phyloP scores from a whole-genome alignment of 1,284 basidiomycete species.

The Malassezia caprae region DNA sequence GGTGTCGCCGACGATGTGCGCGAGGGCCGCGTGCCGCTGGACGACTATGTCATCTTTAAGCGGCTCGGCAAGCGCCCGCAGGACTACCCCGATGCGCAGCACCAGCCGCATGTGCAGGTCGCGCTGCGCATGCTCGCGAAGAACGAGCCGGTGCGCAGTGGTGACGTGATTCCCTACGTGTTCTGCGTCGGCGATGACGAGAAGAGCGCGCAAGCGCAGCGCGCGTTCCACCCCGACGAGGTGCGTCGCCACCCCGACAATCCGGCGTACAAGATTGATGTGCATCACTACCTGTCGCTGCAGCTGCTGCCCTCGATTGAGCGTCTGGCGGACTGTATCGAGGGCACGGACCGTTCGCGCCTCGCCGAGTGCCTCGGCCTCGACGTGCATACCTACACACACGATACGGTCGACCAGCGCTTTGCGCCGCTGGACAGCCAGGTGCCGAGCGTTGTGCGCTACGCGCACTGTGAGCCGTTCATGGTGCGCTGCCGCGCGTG shows the following conservation, averaged over 20 bases:
- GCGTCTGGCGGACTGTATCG: constrained; percentile 87
- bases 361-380: constrained; percentile 90
- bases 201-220: constrained; percentile 74
- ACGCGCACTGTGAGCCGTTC: constrained; percentile 31
- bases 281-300: constrained; percentile 78
- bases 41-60: constrained; percentile 76
- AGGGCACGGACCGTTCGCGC: constrained; percentile 81
- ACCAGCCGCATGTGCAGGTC: constrained; percentile 92
- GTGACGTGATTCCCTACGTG: constrained; percentile 92
- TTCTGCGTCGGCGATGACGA: constrained; percentile 71
- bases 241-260: constrained; percentile 54
- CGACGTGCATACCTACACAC: constrained; percentile 67
- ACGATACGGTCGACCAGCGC: constrained; percentile 53
- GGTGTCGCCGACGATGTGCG: constrained; percentile 67
- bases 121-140: constrained; percentile 80
- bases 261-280: constrained; percentile 49
- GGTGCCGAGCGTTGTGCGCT: constrained; percentile 76
- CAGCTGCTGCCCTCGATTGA: constrained; percentile 92
- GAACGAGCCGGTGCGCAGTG: constrained; percentile 67
- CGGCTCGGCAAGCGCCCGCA: constrained; percentile 44
- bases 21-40: constrained; percentile 65
- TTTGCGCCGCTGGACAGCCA: constrained; percentile 82
- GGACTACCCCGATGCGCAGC: constrained; percentile 89
- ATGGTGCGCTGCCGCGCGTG: constrained; percentile 30
- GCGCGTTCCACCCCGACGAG: constrained; percentile 88